Evolutionary conservation across 192 early-diverging fungal species (phyloP).

Genomic region (Umbelopsis sp.): DNA sequence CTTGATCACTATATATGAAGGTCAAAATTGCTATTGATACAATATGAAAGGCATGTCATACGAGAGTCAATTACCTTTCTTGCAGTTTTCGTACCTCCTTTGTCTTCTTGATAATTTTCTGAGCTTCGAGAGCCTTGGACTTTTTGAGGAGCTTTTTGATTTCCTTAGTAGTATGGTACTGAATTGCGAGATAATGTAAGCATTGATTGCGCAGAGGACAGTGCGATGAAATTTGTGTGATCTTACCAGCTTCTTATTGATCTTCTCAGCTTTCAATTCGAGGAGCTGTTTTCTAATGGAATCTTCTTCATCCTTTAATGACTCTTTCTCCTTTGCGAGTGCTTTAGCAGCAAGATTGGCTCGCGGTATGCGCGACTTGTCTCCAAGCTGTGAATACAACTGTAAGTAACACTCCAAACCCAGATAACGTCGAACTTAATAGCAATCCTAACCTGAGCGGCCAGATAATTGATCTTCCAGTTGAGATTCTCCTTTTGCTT

Average conservation of each 20-base stretch:
- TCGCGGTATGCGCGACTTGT: constrained; percentile 16
- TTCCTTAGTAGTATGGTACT: constrained; percentile 38
- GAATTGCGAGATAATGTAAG: background rate
- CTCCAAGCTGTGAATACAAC: background rate
- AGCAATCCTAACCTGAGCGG: constrained; percentile 33
- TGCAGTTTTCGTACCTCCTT: constrained; percentile 17
- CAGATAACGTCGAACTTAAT: background rate
- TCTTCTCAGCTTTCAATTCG: constrained; percentile 25
- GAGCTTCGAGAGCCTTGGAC: constrained; percentile 30
- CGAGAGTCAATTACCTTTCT: background rate
- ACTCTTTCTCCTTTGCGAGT: constrained; percentile 12
- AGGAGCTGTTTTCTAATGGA: constrained; percentile 16
- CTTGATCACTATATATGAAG: background rate
- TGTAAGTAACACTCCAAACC: background rate
- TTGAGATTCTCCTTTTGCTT: constrained; percentile 40
- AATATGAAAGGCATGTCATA: background rate
- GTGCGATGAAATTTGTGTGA: background rate
- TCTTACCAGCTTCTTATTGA: constrained; percentile 38
- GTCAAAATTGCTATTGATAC: background rate
- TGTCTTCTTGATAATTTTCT: constrained; percentile 33
- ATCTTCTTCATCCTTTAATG: constrained; percentile 14
- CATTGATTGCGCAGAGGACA: background rate
- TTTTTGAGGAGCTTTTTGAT: constrained; percentile 33
- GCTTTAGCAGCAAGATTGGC: constrained; percentile 24
- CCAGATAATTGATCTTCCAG: constrained; percentile 47